Conservation (phyloP, 2,329 filamentous ascomycete genomes). For the Cladobotryum mycophilum region DNA sequence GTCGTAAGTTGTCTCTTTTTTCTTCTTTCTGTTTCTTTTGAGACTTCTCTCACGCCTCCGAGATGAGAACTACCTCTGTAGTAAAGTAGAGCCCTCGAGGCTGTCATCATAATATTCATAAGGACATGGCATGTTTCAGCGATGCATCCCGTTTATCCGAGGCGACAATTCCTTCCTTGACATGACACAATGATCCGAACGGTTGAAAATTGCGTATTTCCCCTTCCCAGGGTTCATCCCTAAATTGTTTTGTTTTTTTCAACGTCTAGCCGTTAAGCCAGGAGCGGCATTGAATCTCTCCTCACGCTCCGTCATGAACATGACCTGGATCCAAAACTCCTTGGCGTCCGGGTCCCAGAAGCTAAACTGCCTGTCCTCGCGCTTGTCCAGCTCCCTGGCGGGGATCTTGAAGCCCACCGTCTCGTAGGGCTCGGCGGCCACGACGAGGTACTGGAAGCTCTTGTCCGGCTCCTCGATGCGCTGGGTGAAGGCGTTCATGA, state of each 20-base stretch:
- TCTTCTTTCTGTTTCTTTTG: not conserved
- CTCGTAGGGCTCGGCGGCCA: constrained; percentile 97
- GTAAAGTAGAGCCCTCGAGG: too few species aligned
- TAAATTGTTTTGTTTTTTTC: too few species aligned
- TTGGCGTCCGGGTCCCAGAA: constrained; percentile 95
- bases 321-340: constrained; percentile 95
- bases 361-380: constrained; percentile 81
- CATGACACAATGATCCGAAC: too few species aligned
- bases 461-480: constrained; percentile 92
- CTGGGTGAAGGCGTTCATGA: constrained; percentile 98
- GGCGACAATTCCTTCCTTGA: too few species aligned
- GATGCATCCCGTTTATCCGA: too few species aligned
- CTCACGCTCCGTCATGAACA: constrained; percentile 98
- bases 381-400: constrained; percentile 82
- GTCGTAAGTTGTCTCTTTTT: not conserved
- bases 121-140: too few species aligned
- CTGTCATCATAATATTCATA: too few species aligned
- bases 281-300: constrained; percentile 71
- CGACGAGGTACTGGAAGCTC: constrained; percentile 87
- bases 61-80: too few species aligned
- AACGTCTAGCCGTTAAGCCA: constrained; percentile 47
- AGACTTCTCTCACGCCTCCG: not conserved
- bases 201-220: too few species aligned
- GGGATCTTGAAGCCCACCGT: constrained; percentile 96
- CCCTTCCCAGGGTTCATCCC: not conserved